Percentiles rank a stretch among this genome's conserved stretches.
These are phyloP conservation scores for Penicillium simplicissimum DNA, from an alignment of 495 filamentous ascomycete genomes.

Conservation along the genomic window DNA sequence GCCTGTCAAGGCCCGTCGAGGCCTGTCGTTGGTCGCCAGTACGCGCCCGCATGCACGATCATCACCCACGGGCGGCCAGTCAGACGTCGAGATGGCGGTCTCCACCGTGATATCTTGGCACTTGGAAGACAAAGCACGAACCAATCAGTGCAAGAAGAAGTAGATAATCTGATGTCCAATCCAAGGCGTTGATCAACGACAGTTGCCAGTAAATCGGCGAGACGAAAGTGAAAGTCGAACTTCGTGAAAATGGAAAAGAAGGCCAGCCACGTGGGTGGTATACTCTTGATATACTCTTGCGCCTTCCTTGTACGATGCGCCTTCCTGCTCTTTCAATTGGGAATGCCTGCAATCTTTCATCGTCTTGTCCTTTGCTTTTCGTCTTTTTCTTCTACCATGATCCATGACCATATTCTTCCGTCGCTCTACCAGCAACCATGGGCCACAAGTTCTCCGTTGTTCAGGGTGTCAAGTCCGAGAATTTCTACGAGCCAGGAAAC, in stretches of 20 bases:
- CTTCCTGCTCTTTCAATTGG: not conserved
- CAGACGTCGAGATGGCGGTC: constrained; percentile 10
- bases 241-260: no score
- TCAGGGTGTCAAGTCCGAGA: constrained; percentile 34
- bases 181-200: no score
- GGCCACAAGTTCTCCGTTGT: constrained; percentile 38
- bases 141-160: not conserved
- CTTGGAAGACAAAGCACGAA: not conserved
- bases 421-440: constrained; percentile 20
- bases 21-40: constrained; percentile 37
- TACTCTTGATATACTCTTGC: not conserved
- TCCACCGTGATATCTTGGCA: constrained; percentile 4
- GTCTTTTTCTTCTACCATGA: not conserved
- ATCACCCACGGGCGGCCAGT: constrained; percentile 30
- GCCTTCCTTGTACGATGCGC: not conserved
- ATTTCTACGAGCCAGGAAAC: constrained; percentile 39
- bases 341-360: not conserved
- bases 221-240: no score
- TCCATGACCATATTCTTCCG: not conserved
- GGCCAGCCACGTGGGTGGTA: not conserved
- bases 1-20: constrained; percentile 8
- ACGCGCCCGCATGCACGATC: constrained; percentile 37
- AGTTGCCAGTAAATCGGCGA: no score
- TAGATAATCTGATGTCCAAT: not conserved
- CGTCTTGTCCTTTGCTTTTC: not conserved